These are phyloP conservation scores for Meredithiella fracta DNA, from an alignment of 2,329 filamentous ascomycete genomes.

Conservation along the genomic window DNA sequence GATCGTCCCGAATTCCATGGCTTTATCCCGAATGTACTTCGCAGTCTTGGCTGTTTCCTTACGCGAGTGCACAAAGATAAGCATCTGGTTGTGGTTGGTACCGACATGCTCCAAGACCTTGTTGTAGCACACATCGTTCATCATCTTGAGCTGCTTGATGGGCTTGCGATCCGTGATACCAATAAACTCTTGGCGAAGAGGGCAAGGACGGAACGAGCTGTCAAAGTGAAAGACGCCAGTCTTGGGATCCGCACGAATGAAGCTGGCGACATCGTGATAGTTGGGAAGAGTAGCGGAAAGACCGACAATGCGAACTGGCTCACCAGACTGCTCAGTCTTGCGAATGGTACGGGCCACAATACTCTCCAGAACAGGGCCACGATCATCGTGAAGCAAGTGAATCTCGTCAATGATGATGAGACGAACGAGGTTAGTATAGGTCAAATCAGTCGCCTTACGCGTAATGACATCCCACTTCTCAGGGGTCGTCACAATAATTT, in stretches of 20 bases:
- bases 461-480: conserved; percentile 99
- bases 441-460: conserved; percentile 87
- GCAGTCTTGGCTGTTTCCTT: conserved; percentile 98
- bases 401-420: conserved; percentile 97
- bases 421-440: conserved; percentile 92
- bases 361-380: conserved; percentile 89
- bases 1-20: conserved; percentile 91
- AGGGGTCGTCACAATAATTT: conserved; percentile 94
- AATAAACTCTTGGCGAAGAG: conserved; percentile 89
- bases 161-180: conserved; percentile 95
- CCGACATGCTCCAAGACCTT: conserved; percentile 96
- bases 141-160: conserved; percentile 96
- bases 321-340: conserved; percentile 82
- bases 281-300: conserved; percentile 92
- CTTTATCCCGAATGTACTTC: conserved; percentile 89
- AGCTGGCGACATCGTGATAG: conserved; percentile 88
- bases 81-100: conserved; percentile 86
- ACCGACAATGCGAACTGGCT: conserved; percentile 79
- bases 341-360: conserved; percentile 91
- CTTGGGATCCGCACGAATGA: conserved; percentile 70
- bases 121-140: conserved; percentile 98
- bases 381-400: conserved; percentile 90
- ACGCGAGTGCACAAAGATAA: conserved; percentile 95
- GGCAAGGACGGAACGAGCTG: conserved; percentile 81
- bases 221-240: conserved; percentile 95